Conservation (phyloP, 164 flowering plant species). For the Cinnamomum chago region DNA sequence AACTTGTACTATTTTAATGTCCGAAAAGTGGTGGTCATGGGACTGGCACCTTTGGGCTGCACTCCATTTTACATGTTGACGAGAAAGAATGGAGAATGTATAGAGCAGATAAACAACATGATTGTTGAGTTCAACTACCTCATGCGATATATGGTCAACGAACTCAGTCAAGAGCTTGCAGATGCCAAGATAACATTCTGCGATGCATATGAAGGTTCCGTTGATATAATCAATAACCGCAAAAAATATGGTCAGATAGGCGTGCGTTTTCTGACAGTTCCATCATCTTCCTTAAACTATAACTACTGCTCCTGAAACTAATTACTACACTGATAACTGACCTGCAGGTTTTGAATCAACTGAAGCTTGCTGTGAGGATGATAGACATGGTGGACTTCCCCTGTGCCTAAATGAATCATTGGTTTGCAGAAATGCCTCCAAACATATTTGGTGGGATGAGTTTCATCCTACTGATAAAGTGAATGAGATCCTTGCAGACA, state of each 20-base stretch:
- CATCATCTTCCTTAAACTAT: not conserved
- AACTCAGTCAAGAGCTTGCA: constrained; percentile 47
- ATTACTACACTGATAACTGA: not conserved
- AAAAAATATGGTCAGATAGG: constrained; percentile 53
- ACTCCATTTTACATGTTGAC: constrained; percentile 78
- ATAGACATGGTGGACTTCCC: constrained; percentile 62
- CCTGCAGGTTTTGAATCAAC: constrained; percentile 52
- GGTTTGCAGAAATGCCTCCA: constrained; percentile 73
- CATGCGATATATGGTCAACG: constrained; percentile 66
- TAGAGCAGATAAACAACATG: constrained; percentile 65
- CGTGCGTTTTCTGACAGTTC: not conserved
- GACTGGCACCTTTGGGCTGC: constrained; percentile 84
- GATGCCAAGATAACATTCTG: constrained; percentile 62
- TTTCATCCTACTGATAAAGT: constrained; percentile 88
- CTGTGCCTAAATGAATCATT: constrained; percentile 64
- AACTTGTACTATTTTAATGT: constrained; percentile 57
- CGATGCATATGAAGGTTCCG: constrained; percentile 63
- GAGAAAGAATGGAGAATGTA: constrained; percentile 60
- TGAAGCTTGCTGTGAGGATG: constrained; percentile 84
- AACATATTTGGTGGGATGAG: constrained; percentile 91
- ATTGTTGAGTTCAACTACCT: constrained; percentile 67
- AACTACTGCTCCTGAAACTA: not conserved
- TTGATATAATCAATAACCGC: constrained; percentile 64
- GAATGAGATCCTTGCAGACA: constrained; percentile 79
- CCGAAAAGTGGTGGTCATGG: constrained; percentile 70